Evolutionary conservation across 106 monocot genomes (phyloP), one percentile per base, ranked within the genome.

Genomic region (Chionographis japonica): DNA sequence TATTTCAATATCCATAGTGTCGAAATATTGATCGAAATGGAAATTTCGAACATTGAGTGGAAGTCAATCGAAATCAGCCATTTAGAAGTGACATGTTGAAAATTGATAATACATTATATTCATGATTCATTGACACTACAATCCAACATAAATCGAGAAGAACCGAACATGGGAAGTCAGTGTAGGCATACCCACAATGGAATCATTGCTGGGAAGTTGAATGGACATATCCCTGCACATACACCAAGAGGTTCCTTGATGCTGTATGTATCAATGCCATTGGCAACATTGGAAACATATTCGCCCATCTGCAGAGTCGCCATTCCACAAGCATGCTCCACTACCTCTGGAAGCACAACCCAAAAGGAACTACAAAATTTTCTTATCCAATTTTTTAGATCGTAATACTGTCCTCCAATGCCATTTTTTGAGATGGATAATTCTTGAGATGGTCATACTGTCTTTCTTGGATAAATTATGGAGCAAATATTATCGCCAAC

Each of bases 321-420:
- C 97, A 98, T 98, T 68, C 97, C 97, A 83, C 97, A 98, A 61
- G 97, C 82, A 90, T 98, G 97, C 65, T 98, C 97, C 76, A 98
- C 97, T 52, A 98, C 92, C 97, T 98, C 97, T 98, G 77, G 60
- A 78, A 72, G 19, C 63, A 2, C n/a, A 68, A 50, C 12, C 13
- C 54, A 54, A 53, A 69, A 52, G 27, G 27, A 1, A n/a, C 2
- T n/a, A 56, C 56, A 35, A 42, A 35, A 57, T 10, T 20, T 12
- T 27, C 3, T 5, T 6, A 18, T 12, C 27, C 1, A 65, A 4
- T 52, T 12, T 27, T 54, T 67, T 8, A 52, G 37, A 36, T 27
- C 0, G 13, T 53, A 54, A 49, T 38, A 20, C 27, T 27, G 27
- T 27, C 27, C 27, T 27, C 1, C 1, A 1, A 27, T 27, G 27